Evolutionary conservation across 495 filamentous ascomycete genomes (phyloP).

Genomic region (Lepidopterella palustris): DNA sequence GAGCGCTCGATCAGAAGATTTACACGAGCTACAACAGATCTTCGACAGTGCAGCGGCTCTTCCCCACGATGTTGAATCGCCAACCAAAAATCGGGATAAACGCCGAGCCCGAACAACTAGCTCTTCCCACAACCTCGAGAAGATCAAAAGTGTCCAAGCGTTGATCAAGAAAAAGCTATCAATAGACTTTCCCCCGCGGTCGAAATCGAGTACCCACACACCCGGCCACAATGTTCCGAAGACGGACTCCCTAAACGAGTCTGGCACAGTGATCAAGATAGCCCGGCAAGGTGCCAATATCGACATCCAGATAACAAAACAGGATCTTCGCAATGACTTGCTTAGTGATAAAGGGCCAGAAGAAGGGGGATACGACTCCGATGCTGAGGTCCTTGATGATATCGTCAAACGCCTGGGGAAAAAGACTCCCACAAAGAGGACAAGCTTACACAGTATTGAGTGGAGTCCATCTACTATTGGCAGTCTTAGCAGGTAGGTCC

Average conservation of each 20-base stretch:
- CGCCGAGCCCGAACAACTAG: neutral
- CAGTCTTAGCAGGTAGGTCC: neutral
- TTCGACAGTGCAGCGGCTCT: conserved; percentile 22
- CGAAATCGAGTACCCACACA: neutral
- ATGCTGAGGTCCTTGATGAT: conserved; percentile 26
- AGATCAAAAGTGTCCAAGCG: conserved; percentile 23
- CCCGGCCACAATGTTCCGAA: conserved; percentile 4
- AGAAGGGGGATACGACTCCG: conserved; percentile 27
- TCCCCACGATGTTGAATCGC: neutral
- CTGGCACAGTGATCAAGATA: conserved; percentile 18
- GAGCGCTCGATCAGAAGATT: conserved; percentile 20
- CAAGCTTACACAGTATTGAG: conserved; percentile 25
- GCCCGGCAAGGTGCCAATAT: conserved; percentile 13
- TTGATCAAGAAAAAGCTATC: conserved; percentile 23
- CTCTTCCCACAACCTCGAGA: conserved; percentile 15
- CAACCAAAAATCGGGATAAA: neutral
- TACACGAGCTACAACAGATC: conserved; percentile 24
- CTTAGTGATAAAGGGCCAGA: conserved; percentile 24
- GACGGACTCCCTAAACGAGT: neutral
- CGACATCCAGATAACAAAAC: conserved; percentile 23
- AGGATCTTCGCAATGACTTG: conserved; percentile 23
- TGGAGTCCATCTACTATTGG: no score
- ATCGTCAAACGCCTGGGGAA: conserved; percentile 18
- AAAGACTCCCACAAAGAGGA: conserved; percentile 15
- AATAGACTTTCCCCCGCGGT: conserved; percentile 6